Conservation (phyloP, 169 alveolate genomes). For the Babesia divergens region DNA sequence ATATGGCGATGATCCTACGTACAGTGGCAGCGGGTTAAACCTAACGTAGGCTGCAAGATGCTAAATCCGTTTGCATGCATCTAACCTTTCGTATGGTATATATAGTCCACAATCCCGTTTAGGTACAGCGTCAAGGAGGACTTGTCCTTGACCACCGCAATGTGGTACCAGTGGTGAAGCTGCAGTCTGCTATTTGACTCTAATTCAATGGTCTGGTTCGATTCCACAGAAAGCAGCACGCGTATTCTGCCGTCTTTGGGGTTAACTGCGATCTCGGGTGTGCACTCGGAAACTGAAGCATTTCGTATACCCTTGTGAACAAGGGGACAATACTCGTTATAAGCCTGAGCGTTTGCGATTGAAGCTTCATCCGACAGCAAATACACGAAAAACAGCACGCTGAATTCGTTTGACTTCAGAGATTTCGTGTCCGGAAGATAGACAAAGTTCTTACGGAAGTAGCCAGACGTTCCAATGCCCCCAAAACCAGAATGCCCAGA, state of each 20-base stretch:
- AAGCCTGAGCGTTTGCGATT: slow-evolving; percentile 31
- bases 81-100: slow-evolving; percentile 40
- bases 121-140: slow-evolving; percentile 25
- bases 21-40: slow-evolving; percentile 76
- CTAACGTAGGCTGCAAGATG: slow-evolving; percentile 27
- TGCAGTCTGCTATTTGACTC: slow-evolving; percentile 71
- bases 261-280: slow-evolving; percentile 83
- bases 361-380: slow-evolving; percentile 76
- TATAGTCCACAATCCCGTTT: slow-evolving; percentile 56
- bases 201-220: slow-evolving; percentile 62
- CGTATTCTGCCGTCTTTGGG: slow-evolving; percentile 81
- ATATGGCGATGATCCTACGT: slow-evolving; percentile 83
- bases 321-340: slow-evolving; percentile 74
- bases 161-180: slow-evolving; percentile 83
- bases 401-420: slow-evolving; percentile 73
- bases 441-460: slow-evolving; percentile 79
- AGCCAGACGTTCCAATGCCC: slow-evolving; percentile 81
- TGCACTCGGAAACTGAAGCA: slow-evolving; percentile 75
- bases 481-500: slow-evolving; percentile 84
- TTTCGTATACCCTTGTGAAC: slow-evolving; percentile 78
- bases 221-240: slow-evolving; percentile 60
- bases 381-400: slow-evolving; percentile 74
- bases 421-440: slow-evolving; percentile 69
- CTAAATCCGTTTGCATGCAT: background rate
- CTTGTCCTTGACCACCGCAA: slow-evolving; percentile 67